Conservation (phyloP, 768 basidiomycete species). For the Collybia nuda region DNA sequence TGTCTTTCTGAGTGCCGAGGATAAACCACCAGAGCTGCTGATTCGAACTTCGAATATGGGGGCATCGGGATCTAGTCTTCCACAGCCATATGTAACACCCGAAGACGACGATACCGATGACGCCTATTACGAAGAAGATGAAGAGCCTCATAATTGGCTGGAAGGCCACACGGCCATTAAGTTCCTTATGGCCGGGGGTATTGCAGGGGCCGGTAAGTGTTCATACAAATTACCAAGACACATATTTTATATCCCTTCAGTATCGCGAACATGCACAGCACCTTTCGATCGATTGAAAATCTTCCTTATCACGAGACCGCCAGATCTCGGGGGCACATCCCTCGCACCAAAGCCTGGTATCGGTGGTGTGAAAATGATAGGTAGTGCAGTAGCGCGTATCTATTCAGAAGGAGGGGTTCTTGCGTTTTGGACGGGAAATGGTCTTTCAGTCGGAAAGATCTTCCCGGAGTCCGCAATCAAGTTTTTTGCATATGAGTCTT, state of each 20-base stretch:
- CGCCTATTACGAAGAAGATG: slow-evolving; percentile 55
- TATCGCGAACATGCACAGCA: slow-evolving; percentile 94
- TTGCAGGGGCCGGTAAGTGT: slow-evolving; percentile 86
- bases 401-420: slow-evolving; percentile 87
- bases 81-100: slow-evolving; percentile 4
- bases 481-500: slow-evolving; percentile 93
- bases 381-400: slow-evolving; percentile 73
- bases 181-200: slow-evolving; percentile 90
- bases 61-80: slow-evolving; percentile 7
- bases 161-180: slow-evolving; percentile 76
- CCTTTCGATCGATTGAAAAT: slow-evolving; percentile 97
- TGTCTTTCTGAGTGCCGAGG: slow-evolving; percentile 76
- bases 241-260: slow-evolving; percentile 39
- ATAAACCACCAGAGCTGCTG: slow-evolving; percentile 47
- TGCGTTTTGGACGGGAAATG: slow-evolving; percentile 98
- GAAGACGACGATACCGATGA: slow-evolving; percentile 44
- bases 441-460: slow-evolving; percentile 91
- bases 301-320: slow-evolving; percentile 89
- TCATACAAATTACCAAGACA: slow-evolving; percentile 39
- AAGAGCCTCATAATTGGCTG: slow-evolving; percentile 59
- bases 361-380: slow-evolving; percentile 64
- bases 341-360: slow-evolving; percentile 42
- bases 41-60: slow-evolving; percentile 6
- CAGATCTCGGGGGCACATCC: slow-evolving; percentile 62
- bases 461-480: slow-evolving; percentile 99